phyloP scores from a whole-genome alignment of 2,329 filamentous ascomycete species.

The Arthrobotrys pseudoclavata region DNA sequence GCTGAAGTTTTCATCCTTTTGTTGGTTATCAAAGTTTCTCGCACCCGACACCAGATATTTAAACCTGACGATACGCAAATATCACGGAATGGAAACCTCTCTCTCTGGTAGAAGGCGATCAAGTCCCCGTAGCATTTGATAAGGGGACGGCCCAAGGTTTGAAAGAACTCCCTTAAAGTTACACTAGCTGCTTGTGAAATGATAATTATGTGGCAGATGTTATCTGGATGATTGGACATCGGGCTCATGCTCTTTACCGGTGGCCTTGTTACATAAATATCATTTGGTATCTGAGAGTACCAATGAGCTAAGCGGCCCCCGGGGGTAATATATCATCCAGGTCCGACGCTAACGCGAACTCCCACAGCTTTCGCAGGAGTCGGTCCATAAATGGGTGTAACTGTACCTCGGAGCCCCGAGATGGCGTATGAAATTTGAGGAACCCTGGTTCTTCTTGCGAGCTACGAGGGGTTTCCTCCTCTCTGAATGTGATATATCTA shows the following conservation, averaged over 20 bases:
- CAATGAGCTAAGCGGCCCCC: not conserved
- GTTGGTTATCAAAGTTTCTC: not conserved
- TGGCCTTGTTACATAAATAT: conserved; percentile 15
- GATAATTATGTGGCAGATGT: not conserved
- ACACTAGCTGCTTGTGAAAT: not conserved
- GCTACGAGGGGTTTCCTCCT: not conserved
- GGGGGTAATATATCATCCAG: not conserved
- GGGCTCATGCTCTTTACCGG: not conserved
- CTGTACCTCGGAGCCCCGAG: not conserved
- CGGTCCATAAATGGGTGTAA: not conserved
- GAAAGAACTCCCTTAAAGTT: not conserved
- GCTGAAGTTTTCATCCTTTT: not conserved
- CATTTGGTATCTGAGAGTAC: not conserved
- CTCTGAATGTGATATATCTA: conserved; percentile 11
- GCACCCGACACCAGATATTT: not conserved
- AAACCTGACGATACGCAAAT: not conserved
- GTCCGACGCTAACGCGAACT: not conserved
- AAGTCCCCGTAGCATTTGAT: not conserved
- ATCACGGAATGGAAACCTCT: not conserved
- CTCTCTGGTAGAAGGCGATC: not conserved
- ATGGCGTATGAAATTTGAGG: not conserved
- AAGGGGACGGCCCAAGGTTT: not conserved
- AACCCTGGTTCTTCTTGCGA: not conserved
- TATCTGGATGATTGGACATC: not conserved
- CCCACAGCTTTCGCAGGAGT: not conserved